These are phyloP conservation scores for Encephalitozoon hellem DNA, from an alignment of 371 early-diverging fungal genomes.

Conservation along the genomic window DNA sequence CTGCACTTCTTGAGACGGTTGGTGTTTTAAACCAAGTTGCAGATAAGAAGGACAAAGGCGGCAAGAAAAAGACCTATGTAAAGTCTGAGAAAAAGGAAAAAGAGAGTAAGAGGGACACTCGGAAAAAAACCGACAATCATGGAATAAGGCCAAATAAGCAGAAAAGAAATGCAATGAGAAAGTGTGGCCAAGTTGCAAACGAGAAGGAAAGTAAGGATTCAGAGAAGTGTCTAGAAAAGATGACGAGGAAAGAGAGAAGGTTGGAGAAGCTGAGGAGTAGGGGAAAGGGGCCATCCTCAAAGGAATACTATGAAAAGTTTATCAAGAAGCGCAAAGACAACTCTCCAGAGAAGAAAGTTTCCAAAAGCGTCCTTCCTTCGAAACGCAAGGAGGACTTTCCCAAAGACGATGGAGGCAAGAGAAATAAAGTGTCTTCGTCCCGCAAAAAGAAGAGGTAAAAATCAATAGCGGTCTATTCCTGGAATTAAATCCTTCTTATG, in stretches of 20 bases:
- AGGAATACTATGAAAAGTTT: conserved; percentile 6
- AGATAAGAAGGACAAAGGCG: neutral
- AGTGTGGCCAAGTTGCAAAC: neutral
- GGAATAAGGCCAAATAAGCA: neutral
- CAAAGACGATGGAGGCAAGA: neutral
- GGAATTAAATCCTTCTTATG: conserved; percentile 1
- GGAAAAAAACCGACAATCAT: neutral
- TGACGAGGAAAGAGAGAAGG: neutral
- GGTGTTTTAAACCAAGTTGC: neutral
- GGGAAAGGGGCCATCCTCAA: neutral
- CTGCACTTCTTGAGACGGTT: conserved; percentile 5
- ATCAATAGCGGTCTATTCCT: neutral
- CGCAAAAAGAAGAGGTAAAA: neutral
- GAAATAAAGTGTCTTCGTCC: neutral
- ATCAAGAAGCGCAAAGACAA: neutral
- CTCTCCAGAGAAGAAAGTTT: neutral
- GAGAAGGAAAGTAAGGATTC: neutral
- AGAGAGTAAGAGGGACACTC: neutral
- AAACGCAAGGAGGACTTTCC: conserved; percentile 3
- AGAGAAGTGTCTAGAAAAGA: neutral
- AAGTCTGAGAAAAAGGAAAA: neutral
- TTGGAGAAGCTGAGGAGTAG: neutral
- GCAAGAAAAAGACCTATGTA: neutral
- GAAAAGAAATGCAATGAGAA: neutral
- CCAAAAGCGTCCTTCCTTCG: neutral